A percentile compares a stretch with the other conserved stretches of the same genome.
These are phyloP conservation scores for Neonectria neomacrospora DNA, from an alignment of 2,329 filamentous ascomycete species.

Conservation along the genomic window DNA sequence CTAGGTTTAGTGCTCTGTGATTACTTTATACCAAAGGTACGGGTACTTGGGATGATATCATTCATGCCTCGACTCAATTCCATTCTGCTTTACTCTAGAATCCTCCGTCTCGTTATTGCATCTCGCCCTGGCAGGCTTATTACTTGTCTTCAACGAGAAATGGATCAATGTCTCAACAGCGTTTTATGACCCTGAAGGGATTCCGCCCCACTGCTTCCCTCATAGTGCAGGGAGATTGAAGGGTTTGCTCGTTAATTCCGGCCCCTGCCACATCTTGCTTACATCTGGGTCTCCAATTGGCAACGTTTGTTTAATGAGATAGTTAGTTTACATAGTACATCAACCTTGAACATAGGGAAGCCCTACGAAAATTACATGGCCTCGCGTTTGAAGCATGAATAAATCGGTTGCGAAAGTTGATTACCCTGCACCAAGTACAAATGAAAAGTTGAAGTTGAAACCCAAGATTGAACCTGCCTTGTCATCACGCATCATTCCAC, in stretches of 20 bases:
- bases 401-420: background rate
- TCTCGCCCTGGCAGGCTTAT: no score
- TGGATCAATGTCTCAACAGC: background rate
- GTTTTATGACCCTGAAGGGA: background rate
- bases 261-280: background rate
- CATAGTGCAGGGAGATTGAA: background rate
- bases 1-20: no score
- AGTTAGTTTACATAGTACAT: background rate
- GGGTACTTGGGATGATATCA: no score
- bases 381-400: background rate
- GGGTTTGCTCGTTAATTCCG: background rate
- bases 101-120: no score
- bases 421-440: background rate
- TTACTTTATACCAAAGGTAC: no score
- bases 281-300: slow-evolving; percentile 11
- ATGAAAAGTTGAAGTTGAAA: background rate
- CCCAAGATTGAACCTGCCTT: background rate
- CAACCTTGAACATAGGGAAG: background rate
- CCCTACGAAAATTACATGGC: background rate
- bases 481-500: background rate
- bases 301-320: background rate
- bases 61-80: no score
- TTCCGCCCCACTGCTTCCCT: background rate
- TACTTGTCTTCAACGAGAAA: background rate
- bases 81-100: no score